phyloP scores from a whole-genome alignment of 768 basidiomycete genomes.

The Mycena vitilis region DNA sequence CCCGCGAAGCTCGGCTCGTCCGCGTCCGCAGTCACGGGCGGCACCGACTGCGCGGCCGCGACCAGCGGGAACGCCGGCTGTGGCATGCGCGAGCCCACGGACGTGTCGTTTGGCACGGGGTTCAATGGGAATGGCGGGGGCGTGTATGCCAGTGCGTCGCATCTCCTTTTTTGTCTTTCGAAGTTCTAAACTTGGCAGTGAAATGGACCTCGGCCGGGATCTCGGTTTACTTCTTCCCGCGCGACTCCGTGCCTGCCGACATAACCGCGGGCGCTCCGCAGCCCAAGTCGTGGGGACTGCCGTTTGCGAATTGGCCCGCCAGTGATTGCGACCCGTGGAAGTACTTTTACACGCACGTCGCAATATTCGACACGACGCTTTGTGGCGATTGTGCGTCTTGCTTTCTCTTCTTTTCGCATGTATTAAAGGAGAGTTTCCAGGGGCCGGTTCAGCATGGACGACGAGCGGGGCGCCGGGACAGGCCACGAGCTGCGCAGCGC shows the following conservation, averaged over 20 bases:
- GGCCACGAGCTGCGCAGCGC: slow-evolving; percentile 84
- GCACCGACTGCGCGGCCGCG: slow-evolving; percentile 76
- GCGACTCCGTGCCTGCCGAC: slow-evolving; percentile 79
- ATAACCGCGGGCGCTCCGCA: slow-evolving; percentile 78
- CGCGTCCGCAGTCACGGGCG: slow-evolving; percentile 69
- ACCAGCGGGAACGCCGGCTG: slow-evolving; percentile 86
- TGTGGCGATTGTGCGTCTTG: slow-evolving; percentile 75
- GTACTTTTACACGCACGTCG: slow-evolving; percentile 82
- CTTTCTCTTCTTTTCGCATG: neutral
- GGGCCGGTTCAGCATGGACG: slow-evolving; percentile 85
- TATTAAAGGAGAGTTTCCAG: neutral
- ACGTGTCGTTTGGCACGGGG: slow-evolving; percentile 80
- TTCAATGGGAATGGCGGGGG: slow-evolving; percentile 92
- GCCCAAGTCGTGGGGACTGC: slow-evolving; percentile 80
- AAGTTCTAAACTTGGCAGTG: slow-evolving; percentile 54
- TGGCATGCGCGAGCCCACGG: slow-evolving; percentile 72
- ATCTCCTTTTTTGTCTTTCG: neutral
- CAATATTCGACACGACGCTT: slow-evolving; percentile 88
- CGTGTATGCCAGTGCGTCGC: slow-evolving; percentile 85
- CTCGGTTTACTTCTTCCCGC: slow-evolving; percentile 84
- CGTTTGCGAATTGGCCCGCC: slow-evolving; percentile 85
- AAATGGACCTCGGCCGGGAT: slow-evolving; percentile 84
- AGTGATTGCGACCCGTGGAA: slow-evolving; percentile 77
- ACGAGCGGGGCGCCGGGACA: slow-evolving; percentile 83
- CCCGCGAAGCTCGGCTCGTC: slow-evolving; percentile 64